Conservation (phyloP, 2,329 filamentous ascomycete genomes). For the Diaporthe batatas region DNA sequence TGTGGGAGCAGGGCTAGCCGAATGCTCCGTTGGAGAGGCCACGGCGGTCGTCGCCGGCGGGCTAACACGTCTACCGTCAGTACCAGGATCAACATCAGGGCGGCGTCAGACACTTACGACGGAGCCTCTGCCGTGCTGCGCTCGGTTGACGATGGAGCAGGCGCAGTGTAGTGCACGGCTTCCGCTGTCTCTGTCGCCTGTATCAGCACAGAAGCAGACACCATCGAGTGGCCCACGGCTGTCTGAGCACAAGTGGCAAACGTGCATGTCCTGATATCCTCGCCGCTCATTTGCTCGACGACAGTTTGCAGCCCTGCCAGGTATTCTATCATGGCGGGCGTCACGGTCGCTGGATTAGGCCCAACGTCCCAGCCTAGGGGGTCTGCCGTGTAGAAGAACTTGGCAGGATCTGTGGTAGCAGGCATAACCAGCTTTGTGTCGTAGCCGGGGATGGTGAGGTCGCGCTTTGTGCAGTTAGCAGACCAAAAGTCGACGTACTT, state of each 20-base stretch:
- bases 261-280: constrained; percentile 11
- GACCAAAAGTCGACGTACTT: constrained; percentile 29
- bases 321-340: constrained; percentile 17
- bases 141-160: constrained; percentile 4
- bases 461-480: constrained; percentile 30
- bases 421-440: constrained; percentile 11
- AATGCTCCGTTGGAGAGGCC: neutral
- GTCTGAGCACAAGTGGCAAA: constrained; percentile 29
- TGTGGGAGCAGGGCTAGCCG: constrained; percentile 1
- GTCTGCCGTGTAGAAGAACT: constrained; percentile 25
- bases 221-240: constrained; percentile 22
- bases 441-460: constrained; percentile 2
- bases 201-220: neutral
- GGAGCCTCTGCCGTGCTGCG: constrained; percentile 11
- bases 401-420: constrained; percentile 23
- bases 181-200: constrained; percentile 9
- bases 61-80: neutral
- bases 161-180: constrained; percentile 24
- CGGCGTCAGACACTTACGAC: neutral
- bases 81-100: neutral
- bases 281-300: constrained; percentile 20
- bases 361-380: constrained; percentile 2
- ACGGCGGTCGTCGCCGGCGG: neutral
- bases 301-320: constrained; percentile 19
- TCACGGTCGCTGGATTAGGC: constrained; percentile 18